phyloP scores from a whole-genome alignment of 768 basidiomycete species.

The Amanita thiersii region DNA sequence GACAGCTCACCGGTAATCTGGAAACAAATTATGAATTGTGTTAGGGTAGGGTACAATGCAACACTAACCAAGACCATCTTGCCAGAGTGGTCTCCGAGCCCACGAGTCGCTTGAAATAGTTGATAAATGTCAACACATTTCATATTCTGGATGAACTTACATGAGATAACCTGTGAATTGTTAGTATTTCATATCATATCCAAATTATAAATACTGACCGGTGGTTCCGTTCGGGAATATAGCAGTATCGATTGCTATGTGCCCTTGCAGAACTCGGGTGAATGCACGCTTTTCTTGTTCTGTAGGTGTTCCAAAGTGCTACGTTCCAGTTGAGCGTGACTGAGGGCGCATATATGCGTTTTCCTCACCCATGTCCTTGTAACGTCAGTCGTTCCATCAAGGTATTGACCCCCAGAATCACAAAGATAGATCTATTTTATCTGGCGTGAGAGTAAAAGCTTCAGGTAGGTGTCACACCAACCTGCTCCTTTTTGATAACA shows the following conservation, averaged over 20 bases:
- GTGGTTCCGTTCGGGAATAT: slow-evolving; percentile 79
- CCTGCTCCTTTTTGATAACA: slow-evolving; percentile 68
- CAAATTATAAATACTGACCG: slow-evolving; percentile 30
- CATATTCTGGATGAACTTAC: slow-evolving; percentile 22
- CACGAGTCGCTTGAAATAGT: slow-evolving; percentile 55
- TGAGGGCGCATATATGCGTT: no score
- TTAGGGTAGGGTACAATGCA: slow-evolving; percentile 11
- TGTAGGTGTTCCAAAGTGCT: slow-evolving; percentile 88
- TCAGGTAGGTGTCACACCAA: no score
- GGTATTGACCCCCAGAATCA: slow-evolving; percentile 88
- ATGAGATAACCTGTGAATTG: slow-evolving; percentile 51
- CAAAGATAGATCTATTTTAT: slow-evolving; percentile 40
- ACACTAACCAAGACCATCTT: slow-evolving; percentile 71
- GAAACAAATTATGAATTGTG: slow-evolving; percentile 2
- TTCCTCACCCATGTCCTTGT: slow-evolving; percentile 75
- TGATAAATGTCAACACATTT: background rate
- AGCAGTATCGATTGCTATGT: slow-evolving; percentile 82
- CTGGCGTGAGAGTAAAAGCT: no score
- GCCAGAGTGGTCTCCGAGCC: slow-evolving; percentile 75
- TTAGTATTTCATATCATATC: background rate
- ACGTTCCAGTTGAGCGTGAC: background rate
- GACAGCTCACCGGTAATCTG: slow-evolving; percentile 48
- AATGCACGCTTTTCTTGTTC: slow-evolving; percentile 80
- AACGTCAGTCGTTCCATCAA: slow-evolving; percentile 93
- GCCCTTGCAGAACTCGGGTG: slow-evolving; percentile 87